These are phyloP conservation scores for Isoetes taiwanensis DNA, from an alignment of 75 land plant genomes.

Conservation along the genomic window DNA sequence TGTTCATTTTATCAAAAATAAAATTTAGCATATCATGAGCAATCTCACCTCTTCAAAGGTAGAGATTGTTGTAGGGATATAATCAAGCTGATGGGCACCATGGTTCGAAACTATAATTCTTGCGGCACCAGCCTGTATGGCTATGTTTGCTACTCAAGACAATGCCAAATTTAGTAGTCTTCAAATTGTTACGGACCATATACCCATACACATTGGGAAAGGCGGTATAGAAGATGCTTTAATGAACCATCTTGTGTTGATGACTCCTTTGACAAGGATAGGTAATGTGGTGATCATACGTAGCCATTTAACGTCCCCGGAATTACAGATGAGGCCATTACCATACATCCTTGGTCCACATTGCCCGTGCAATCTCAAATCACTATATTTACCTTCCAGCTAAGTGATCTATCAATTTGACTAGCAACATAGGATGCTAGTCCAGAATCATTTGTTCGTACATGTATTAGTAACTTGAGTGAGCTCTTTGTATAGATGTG, in stretches of 20 bases:
- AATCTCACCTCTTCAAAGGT: slow-evolving; percentile 63
- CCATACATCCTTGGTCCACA: no score
- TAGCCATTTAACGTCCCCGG: slow-evolving; percentile 77
- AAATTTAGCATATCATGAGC: no score
- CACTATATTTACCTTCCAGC: slow-evolving; percentile 55
- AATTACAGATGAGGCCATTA: no score
- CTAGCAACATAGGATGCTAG: slow-evolving; percentile 35
- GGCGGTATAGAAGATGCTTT: no score
- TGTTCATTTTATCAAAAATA: no score
- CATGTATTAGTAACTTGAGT: neutral
- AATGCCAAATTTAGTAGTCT: no score
- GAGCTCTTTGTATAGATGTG: no score
- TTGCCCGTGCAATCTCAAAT: no score
- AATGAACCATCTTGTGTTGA: slow-evolving; percentile 89
- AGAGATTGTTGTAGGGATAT: slow-evolving; percentile 46
- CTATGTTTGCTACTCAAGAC: slow-evolving; percentile 35
- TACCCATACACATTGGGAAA: no score
- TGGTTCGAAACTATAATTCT: slow-evolving; percentile 85
- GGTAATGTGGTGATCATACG: slow-evolving; percentile 71
- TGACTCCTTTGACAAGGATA: slow-evolving; percentile 69
- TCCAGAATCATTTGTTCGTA: slow-evolving; percentile 19
- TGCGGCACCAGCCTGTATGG: slow-evolving; percentile 48
- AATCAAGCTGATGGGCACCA: slow-evolving; percentile 75
- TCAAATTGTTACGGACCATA: no score
- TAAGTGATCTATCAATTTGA: slow-evolving; percentile 46